Conservation (phyloP, 306 rosid genomes). For the Gillenia trifoliata region DNA sequence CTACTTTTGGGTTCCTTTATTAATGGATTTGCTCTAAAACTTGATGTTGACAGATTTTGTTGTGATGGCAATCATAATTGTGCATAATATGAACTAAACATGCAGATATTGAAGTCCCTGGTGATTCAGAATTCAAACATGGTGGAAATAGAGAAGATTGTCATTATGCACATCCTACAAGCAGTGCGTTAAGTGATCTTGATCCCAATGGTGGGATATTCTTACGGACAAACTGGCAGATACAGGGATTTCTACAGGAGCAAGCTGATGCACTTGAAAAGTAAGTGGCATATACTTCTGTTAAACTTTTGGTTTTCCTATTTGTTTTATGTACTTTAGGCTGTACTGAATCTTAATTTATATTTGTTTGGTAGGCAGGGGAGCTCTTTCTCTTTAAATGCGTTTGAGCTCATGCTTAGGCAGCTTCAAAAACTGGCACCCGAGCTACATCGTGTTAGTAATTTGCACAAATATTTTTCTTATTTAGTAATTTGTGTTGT, state of each 20-base stretch:
- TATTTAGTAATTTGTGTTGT: neutral
- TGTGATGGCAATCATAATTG: constrained; percentile 7
- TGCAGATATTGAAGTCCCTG: constrained; percentile 66
- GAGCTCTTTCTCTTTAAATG: constrained; percentile 62
- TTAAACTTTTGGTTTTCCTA: neutral
- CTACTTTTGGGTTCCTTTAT: neutral
- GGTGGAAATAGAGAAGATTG: constrained; percentile 42
- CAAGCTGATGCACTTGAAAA: constrained; percentile 85
- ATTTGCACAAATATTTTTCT: neutral
- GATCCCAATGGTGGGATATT: constrained; percentile 55
- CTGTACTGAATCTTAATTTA: constrained; percentile 17
- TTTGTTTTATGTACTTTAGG: constrained; percentile 7
- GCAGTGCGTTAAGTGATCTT: constrained; percentile 40
- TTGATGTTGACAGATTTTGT: constrained; percentile 13
- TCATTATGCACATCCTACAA: constrained; percentile 50
- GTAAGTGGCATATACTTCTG: constrained; percentile 29
- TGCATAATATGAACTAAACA: constrained; percentile 11
- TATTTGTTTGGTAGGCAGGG: constrained; percentile 57
- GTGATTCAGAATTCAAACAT: constrained; percentile 46
- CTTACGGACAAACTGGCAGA: constrained; percentile 84
- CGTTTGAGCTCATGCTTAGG: constrained; percentile 56
- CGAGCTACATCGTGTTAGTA: constrained; percentile 81
- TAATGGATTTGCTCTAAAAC: neutral
- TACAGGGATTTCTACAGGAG: constrained; percentile 90
- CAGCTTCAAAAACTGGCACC: constrained; percentile 92